Evolutionary conservation across 352 stramenopile genomes (phyloP), one percentile per base, ranked within the genome.

Genomic region (Phytopythium vexans): DNA sequence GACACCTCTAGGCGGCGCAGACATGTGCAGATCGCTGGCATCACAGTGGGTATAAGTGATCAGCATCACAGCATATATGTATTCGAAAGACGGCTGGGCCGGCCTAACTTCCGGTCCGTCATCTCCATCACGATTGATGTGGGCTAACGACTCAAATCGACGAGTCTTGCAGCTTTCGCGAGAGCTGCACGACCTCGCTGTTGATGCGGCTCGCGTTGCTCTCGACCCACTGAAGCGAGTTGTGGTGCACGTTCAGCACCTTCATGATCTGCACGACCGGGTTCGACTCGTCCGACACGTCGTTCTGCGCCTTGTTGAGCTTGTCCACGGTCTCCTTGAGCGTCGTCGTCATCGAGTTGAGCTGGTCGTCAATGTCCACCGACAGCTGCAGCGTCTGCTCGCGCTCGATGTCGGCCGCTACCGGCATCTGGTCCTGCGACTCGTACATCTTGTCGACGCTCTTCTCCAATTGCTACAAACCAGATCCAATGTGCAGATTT

Each of bases 401-500:
- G 51, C 85, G 82, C 57, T 94, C 82, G 57, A 93, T 92, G 50
- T 94, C 85, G 0, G 85, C 85, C 7, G 85, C 78, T 2, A 92
- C 71, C 11, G 85, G 85, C 74, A 93, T 92, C 49, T 93, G 85
- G 34, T 90, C 76, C 57, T 94, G 82, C 33, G 75, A 64, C 56
- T 94, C 85, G 58, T 92, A 94, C 81, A 94, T 91, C 51, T 94
- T 94, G 78, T 94, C 85, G 10, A 94, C 82, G 48, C 82, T 92
- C 56, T 90, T 87, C 59, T 94, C 85, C 48, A 94, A 56, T 90
- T 92, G 78, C 85, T 94, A 45, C 11, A 48, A 6, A 12, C 5
- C 21, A 27, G 34, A 32, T n/a, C 1, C 4, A 41, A 48, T 27
- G 53, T 21, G 1, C 32, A 43, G 2, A 49, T 35, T 45, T 55